Evolutionary conservation across 2,329 filamentous ascomycete species (phyloP), one percentile per base, ranked within the genome.

Genomic region (Botrytis tulipae): DNA sequence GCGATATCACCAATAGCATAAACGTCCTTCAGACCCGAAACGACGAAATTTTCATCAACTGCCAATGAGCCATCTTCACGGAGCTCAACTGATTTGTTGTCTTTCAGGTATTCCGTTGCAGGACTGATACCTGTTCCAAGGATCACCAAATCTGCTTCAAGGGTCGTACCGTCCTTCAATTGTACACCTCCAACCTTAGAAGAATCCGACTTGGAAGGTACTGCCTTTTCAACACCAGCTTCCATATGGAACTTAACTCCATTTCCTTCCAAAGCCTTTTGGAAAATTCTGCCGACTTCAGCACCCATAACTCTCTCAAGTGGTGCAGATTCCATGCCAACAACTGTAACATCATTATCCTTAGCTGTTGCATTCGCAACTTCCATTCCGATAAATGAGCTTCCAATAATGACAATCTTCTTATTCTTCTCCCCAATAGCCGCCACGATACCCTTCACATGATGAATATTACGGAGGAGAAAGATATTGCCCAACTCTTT

Each of bases 381-480:
- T 83, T 99, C 96, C 93, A 99, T 97, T 59, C 96, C 96, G 80
- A 99, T 99, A 83, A 99, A 99, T 0, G 94, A 97, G 74, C 92
- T 95, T 59, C 96, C 96, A 71, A 99, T 87, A 22, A 99, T 87
- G 65, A 97, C 94, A 77, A 99, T 90, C 83, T 97, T 98, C 87
- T 97, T 98, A 74, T 90, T 90, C 80, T 93, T 92, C 61, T 93
- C 89, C 44, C 94, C 94, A 65, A 97, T 92, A 10, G 94, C 93
- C 1, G 85, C 87, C 40, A 94, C 86, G 77, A 99, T 98, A 74
- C 86, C 87, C 81, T 95, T 89, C 0, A 91, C 89, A 80, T 98
- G 91, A 60, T 91, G 87, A n/a, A 97, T 86, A 18, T 86, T 91
- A 71, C 96, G 90, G 18, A 99, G 87, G 1, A 92, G 87, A 83